Base-by-base conservation (phyloP, 805 yeast species). In the Candida peoriensis region DNA sequence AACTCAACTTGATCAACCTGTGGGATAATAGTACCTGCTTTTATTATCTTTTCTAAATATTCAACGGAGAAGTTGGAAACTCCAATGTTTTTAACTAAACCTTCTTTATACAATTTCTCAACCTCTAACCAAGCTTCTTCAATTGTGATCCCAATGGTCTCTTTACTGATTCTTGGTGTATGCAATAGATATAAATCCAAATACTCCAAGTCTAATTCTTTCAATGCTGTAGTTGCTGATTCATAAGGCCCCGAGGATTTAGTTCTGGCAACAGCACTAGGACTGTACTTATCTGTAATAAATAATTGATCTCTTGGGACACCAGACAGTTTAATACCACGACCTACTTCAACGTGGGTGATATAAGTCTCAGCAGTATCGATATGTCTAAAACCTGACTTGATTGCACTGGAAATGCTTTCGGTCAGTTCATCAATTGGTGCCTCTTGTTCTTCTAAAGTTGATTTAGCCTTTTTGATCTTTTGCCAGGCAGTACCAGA, bases 171-270 rank as follows among this genome's bases (percentile, higher is more conserved):
- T 10, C 15, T 19, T 6, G 95, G 95, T 90, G 90, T 85, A 60
- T 85, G 95, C 55, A 85, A 70, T 54, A 86, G 67, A 54, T 78
- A 77, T 42, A 85, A 62, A 53, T 85, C 95, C 34, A 85, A 80
- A 50, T 85, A 85, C 32, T 81, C 93, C 44, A 83, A 54, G 1
- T 76, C 78, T 41, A 85, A 64, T 48, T 77, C 74, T 42, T 68
- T 48, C 51, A 85, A 64, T 8, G 89, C 78, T 21, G 57, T 61
- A 13, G 75, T 69, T 26, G 83, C 57, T 11, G 80, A 81, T 17
- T 54, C 61, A 30, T 53, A 72, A 8, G 78, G 78, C 13, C 42
- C 40, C 11, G 73, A 60, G 39, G 67, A 60, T 54, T 83, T 83
- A 37, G 90, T 82, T 15, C 28, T 18, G 8, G 28, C 28, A 14